phyloP scores from a whole-genome alignment of 2,329 filamentous ascomycete genomes.

The Trichoderma pleuroti region DNA sequence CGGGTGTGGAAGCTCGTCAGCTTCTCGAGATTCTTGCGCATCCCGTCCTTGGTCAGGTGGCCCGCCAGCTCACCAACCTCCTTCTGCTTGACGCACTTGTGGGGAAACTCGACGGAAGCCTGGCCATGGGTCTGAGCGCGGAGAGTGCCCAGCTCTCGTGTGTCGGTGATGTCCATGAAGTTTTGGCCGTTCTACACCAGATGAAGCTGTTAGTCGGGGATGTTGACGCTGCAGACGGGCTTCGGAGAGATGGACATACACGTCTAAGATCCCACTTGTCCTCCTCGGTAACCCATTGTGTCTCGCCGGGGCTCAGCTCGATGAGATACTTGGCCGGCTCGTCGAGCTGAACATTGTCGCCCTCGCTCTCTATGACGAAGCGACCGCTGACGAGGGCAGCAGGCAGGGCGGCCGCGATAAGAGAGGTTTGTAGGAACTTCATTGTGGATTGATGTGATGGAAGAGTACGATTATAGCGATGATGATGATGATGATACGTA shows the following conservation, averaged over 20 bases:
- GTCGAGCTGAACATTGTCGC: constrained; percentile 48
- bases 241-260: constrained; percentile 47
- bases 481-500: neutral
- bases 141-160: constrained; percentile 54
- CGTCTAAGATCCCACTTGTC: constrained; percentile 90
- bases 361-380: constrained; percentile 53
- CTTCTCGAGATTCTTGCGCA: constrained; percentile 73
- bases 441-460: constrained; percentile 32
- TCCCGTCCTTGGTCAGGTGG: constrained; percentile 69
- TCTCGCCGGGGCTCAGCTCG: constrained; percentile 79
- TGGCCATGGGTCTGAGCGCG: constrained; percentile 29
- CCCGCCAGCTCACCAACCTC: constrained; percentile 64
- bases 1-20: constrained; percentile 77
- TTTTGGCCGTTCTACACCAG: constrained; percentile 67
- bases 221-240: neutral
- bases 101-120: constrained; percentile 57
- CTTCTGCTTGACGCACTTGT: constrained; percentile 60
- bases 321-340: constrained; percentile 60
- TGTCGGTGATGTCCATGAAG: constrained; percentile 93
- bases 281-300: constrained; percentile 84
- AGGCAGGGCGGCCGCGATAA: constrained; percentile 54
- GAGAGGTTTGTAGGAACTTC: constrained; percentile 51
- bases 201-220: neutral
- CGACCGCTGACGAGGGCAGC: constrained; percentile 51
- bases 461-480: neutral